phyloP scores from a whole-genome alignment of 2,329 filamentous ascomycete genomes.

The Aureobasidium lini region DNA sequence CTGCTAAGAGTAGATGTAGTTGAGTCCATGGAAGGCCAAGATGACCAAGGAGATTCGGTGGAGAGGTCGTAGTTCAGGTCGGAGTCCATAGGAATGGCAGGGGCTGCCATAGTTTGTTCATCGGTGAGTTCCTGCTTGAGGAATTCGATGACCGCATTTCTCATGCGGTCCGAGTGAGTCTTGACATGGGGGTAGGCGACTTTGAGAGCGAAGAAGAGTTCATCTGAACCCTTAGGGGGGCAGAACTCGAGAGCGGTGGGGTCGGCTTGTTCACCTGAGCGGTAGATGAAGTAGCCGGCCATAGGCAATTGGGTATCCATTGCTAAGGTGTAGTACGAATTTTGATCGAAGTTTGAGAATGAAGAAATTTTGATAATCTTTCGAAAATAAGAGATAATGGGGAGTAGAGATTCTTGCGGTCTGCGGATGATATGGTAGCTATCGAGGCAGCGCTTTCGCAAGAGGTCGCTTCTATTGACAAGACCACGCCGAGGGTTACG shows the following conservation, averaged over 20 bases:
- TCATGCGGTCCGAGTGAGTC: slow-evolving; percentile 32
- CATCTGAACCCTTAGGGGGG: slow-evolving; percentile 32
- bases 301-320: slow-evolving; percentile 14
- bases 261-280: slow-evolving; percentile 27
- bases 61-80: slow-evolving; percentile 9
- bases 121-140: slow-evolving; percentile 28
- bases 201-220: slow-evolving; percentile 31
- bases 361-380: slow-evolving; percentile 7
- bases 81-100: slow-evolving; percentile 15
- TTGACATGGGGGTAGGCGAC: slow-evolving; percentile 27
- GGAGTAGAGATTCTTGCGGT: neutral
- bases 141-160: slow-evolving; percentile 32
- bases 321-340: neutral
- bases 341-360: neutral
- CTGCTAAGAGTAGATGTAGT: slow-evolving; percentile 25
- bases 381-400: neutral
- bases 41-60: slow-evolving; percentile 21
- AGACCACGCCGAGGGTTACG: slow-evolving; percentile 2
- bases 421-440: slow-evolving; percentile 6
- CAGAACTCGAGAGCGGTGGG: slow-evolving; percentile 29
- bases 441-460: slow-evolving; percentile 4
- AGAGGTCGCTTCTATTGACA: slow-evolving; percentile 7
- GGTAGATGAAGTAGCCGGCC: slow-evolving; percentile 28
- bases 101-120: slow-evolving; percentile 21
- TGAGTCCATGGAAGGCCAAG: slow-evolving; percentile 26